Evolutionary conservation across 805 yeast genomes (phyloP), one percentile per base, ranked within the genome.

Genomic region (Kuraishia molischiana): DNA sequence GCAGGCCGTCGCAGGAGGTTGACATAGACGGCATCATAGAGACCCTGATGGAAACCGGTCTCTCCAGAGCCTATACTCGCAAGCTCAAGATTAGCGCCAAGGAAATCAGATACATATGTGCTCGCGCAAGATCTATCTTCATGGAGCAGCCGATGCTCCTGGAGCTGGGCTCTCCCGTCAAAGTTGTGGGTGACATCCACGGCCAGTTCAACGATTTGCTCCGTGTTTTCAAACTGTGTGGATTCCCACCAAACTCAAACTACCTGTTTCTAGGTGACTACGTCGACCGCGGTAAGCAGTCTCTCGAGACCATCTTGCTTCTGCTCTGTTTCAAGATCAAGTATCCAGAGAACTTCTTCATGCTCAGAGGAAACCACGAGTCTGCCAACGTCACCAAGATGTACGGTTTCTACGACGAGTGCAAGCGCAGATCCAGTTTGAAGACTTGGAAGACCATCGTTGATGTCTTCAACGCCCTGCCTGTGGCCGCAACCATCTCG

Each of bases 101-200:
- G 46, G 85, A 79, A 48, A 66, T 79, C 33, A 77, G 71, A 50
- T 61, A 64, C 44, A 67, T 79, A 32, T 70, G 82, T 52, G 64
- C 72, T 17, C 72, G 66, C 44, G 69, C 83, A 4, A 61, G 85
- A 40, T 72, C 75, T 35, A 63, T 79, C 14, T 77, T 80, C 39
- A 50, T 79, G 53, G 64, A 59, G 8, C 89, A 80, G 48, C 87
- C 89, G 6, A 69, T 79, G 24, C 53, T 80, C 37, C 61, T 80
- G 42, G 74, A 77, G 45, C 58, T 80, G 42, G 77, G 82, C 2
- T 81, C 92, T 1, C 89, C 92, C 0, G 90, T 83, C 3, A 84
- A 84, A 54, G 74, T 84, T 41, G 90, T 83, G 5, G 92, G 92
- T 32, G 87, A 85, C 59, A 79, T 84, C 39, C 92, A 84, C 58